These are phyloP conservation scores for Cyberlindnera euphorbiae DNA, from an alignment of 805 yeast genomes.

Conservation along the genomic window DNA sequence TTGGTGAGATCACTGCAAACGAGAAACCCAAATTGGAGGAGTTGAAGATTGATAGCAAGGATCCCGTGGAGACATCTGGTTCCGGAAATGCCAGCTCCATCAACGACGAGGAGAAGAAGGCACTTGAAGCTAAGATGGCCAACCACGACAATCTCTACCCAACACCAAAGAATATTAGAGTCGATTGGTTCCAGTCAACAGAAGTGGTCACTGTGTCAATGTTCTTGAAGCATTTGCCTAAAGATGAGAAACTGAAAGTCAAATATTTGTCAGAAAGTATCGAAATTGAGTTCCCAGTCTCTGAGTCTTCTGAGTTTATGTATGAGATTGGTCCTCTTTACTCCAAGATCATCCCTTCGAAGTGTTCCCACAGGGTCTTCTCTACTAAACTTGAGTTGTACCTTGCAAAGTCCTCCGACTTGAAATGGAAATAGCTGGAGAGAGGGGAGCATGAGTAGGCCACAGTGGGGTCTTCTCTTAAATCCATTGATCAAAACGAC, in stretches of 20 bases:
- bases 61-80: background rate
- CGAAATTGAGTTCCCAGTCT: constrained; percentile 42
- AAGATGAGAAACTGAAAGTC: constrained; percentile 39
- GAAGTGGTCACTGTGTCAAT: constrained; percentile 58
- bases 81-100: background rate
- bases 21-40: constrained; percentile 4
- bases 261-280: constrained; percentile 35
- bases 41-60: background rate
- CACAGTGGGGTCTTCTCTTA: background rate
- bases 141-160: constrained; percentile 23
- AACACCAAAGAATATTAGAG: constrained; percentile 32
- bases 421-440: constrained; percentile 53
- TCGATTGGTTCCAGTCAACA: constrained; percentile 73
- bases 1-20: background rate
- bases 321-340: constrained; percentile 52
- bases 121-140: constrained; percentile 19
- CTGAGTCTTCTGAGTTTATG: constrained; percentile 49
- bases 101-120: constrained; percentile 17
- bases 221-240: constrained; percentile 62
- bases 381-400: constrained; percentile 71
- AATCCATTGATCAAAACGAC: too few species aligned
- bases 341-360: constrained; percentile 42
- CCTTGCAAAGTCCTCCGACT: constrained; percentile 41
- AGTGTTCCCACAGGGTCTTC: constrained; percentile 47
- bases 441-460: constrained; percentile 12